Base-by-base conservation (phyloP, 495 filamentous ascomycete species). In the Hypomontagnella monticulosa region DNA sequence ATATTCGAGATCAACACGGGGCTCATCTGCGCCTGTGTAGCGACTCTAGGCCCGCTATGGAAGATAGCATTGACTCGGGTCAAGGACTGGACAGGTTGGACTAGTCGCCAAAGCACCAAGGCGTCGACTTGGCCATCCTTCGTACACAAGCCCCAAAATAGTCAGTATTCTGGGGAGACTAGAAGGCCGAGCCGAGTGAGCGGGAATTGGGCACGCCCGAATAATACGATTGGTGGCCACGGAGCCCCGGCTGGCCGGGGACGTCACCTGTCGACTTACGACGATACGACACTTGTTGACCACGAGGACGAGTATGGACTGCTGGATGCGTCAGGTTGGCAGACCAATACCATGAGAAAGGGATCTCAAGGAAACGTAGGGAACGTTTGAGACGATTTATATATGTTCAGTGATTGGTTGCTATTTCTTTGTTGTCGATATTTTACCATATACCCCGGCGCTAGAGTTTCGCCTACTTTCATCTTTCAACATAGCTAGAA, bases 1-100 rank as follows among this genome's bases (percentile, higher is more conserved):
- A 69, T 76, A n/a, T 51, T 78, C 49, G 76, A 78, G 57, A 69
- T 77, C 50, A 73, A 78, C 66, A 76, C 69, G 15, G 76, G 76
- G n/a, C 69, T 78, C 47, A 72, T 76, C 41, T 78, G 76, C 54
- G 71, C 65, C 11, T 75, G 74, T 43, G 67, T 56, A 2, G 70
- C 71, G 3, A 61, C 71, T 1, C 44, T 76, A 9, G 71, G 66
- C 3, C 73, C 72, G 6, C 61, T 75, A 1, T 66, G 66, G 66
- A 64, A 66, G 16, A 1, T 65, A 10, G 61, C 55, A 15, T 65
- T 51, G 6, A 57, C 57, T n/a, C 51, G 44, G 4, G 34, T 69
- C 19, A 53, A 37, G 33, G 56, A 52, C 33, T 65, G 55, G 61
- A 41, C 40, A 11, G 61, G 61, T 20, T 69, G 66, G 61, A 52